These are phyloP conservation scores for Cryptococcus sp. DNA, from an alignment of 1,284 basidiomycete species.

Conservation along the genomic window DNA sequence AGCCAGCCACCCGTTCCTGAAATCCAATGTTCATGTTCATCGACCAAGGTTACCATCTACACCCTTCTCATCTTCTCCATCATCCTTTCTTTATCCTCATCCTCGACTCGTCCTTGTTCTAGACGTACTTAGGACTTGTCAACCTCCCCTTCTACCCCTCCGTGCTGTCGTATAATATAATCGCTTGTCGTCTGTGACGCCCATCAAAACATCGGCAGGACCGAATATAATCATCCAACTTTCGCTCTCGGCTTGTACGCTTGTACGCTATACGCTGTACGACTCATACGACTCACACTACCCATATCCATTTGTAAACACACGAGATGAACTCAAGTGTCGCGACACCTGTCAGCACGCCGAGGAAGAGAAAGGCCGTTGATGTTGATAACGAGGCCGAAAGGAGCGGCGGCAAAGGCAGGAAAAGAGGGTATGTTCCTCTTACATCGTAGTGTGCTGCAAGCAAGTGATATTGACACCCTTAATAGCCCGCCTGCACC, in stretches of 20 bases:
- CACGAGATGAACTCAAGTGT: too few relatives aligned
- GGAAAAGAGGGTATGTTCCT: slow-evolving; percentile 22
- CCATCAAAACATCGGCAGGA: background rate
- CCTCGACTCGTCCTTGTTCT: slow-evolving; percentile 2
- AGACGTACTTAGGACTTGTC: background rate
- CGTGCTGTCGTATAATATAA: background rate
- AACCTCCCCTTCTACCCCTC: background rate
- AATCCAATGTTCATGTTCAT: background rate
- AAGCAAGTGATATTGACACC: slow-evolving; percentile 1
- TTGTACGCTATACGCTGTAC: too few relatives aligned
- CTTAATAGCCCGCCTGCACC: slow-evolving; percentile 29
- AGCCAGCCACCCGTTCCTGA: background rate
- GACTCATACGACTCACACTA: too few relatives aligned
- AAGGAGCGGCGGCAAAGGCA: slow-evolving; percentile 15
- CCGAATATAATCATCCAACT: background rate
- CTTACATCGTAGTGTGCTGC: background rate
- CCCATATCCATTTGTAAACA: too few relatives aligned
- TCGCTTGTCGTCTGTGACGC: background rate
- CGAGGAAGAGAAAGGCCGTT: slow-evolving; percentile 35
- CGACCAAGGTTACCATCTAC: too few relatives aligned
- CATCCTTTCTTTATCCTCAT: slow-evolving; percentile 5
- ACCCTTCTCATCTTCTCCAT: background rate
- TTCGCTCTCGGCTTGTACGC: too few relatives aligned
- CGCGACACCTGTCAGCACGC: slow-evolving; percentile 20
- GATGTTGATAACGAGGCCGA: slow-evolving; percentile 8